Base-by-base conservation (phyloP, 345 rosid species). In the Dovyalis caffra region DNA sequence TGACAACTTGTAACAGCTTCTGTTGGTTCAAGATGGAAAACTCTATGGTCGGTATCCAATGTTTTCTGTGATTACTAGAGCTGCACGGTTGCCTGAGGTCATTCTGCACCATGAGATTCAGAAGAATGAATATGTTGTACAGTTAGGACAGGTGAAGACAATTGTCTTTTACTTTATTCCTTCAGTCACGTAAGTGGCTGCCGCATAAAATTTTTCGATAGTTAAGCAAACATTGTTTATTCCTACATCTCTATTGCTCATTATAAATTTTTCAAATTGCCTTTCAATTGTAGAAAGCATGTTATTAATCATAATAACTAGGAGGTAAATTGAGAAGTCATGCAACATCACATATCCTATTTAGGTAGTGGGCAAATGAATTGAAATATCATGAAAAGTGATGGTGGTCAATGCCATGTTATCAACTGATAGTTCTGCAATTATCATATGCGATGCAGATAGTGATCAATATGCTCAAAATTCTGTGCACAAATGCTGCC, bases 1-100 rank as follows among this genome's bases (percentile, higher is more conserved):
- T 76, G 62, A 18, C 72, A 63, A 62, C 77, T 78, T 71, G 69
- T 80, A 62, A 77, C 91, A 96, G 99, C 88, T 84, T 79, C 88
- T 96, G 76, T 88, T 93, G 85, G 89, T 96, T 85, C 98, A 96
- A 90, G 99, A 92, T 82, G 93, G 98, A 82, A 93, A 90, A 75
- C 97, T 96, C 37, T 96, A 87, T 76, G 99, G 99, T 35, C 88
- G 92, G 72, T 91, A 90, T 83, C 83, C 97, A 58, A 80, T 91
- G 73, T 88, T 90, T 74, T 67, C 90, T 75, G 88, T 89, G 68
- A 89, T 91, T 65, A 80, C 80, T 70, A 89, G 88, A 88, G 86
- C 90, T 80, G 88, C 93, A 60, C 90, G 80, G 64, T 74, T 96
- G 78, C 88, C 92, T 65, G 99, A 96, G 61, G 81, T 84, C 68